phyloP scores from a whole-genome alignment of 164 flowering plant genomes.

The Warburgia ugandensis region DNA sequence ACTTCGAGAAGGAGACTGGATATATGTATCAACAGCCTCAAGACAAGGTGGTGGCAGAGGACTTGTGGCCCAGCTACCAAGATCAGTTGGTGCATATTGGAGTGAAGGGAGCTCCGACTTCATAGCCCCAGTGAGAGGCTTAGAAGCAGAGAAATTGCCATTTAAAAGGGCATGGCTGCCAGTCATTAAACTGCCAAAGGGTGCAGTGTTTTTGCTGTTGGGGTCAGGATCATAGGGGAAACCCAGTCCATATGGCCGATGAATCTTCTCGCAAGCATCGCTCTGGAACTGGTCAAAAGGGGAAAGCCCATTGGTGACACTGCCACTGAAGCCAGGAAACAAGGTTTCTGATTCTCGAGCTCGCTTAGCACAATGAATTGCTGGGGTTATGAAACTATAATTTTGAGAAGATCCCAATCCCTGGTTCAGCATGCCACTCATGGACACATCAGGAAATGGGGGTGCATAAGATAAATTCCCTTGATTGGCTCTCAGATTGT shows the following conservation, averaged over 20 bases:
- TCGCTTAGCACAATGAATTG: conserved; percentile 42
- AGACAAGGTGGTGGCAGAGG: conserved; percentile 16
- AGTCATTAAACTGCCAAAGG: conserved; percentile 19
- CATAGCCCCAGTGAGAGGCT: conserved; percentile 53
- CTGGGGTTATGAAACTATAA: conserved; percentile 27
- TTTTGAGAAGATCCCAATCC: conserved; percentile 38
- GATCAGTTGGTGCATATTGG: conserved; percentile 75
- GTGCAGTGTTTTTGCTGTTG: conserved; percentile 6
- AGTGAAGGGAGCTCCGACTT: conserved; percentile 99
- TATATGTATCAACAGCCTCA: conserved; percentile 21
- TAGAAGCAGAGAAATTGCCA: conserved; percentile 85
- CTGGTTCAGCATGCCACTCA: conserved; percentile 31
- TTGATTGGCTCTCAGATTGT: conserved; percentile 36
- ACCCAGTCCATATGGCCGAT: conserved; percentile 30
- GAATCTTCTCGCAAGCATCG: conserved; percentile 28
- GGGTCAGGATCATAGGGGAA: conserved; percentile 33
- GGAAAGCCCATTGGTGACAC: conserved; percentile 25
- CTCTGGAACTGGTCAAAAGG: conserved; percentile 34
- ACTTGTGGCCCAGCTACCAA: conserved; percentile 45
- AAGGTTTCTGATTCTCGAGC: conserved; percentile 34
- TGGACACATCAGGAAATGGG: conserved; percentile 36
- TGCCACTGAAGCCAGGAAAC: conserved; percentile 27
- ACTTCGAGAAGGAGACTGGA: conserved; percentile 24
- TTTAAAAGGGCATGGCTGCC: conserved; percentile 77
- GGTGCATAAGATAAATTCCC: conserved; percentile 34